Percentiles rank a stretch among this genome's conserved stretches.
Conservation (phyloP, 192 early-diverging fungal species). For the Thamnidium elegans region DNA sequence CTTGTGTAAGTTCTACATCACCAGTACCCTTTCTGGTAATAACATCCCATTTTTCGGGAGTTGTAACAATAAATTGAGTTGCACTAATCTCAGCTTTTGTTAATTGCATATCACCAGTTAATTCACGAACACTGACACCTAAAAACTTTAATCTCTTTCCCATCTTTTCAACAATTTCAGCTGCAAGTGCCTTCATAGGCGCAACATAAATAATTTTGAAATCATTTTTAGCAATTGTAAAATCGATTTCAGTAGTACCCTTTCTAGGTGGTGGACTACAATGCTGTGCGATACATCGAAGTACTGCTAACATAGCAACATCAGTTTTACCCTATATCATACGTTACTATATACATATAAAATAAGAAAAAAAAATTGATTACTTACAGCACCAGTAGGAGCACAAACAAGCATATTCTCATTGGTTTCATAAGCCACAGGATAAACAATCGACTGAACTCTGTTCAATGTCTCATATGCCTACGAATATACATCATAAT, state of each 20-base stretch:
- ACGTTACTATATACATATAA: not conserved
- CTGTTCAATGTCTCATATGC: conserved; percentile 88
- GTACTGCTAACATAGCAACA: conserved; percentile 90
- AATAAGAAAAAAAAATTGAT: conserved; percentile 1
- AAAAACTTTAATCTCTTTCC: conserved; percentile 76
- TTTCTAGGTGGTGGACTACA: conserved; percentile 55
- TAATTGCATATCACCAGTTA: conserved; percentile 98
- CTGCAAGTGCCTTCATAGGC: conserved; percentile 96
- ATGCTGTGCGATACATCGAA: conserved; percentile 76
- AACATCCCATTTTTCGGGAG: conserved; percentile 99
- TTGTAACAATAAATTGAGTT: conserved; percentile 98
- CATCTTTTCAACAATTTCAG: conserved; percentile 94
- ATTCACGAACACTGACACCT: conserved; percentile 84
- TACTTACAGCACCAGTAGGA: conserved; percentile 88
- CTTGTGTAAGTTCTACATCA: conserved; percentile 82
- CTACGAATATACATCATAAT: conserved; percentile 9
- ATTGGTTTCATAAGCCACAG: conserved; percentile 90
- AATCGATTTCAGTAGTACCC: conserved; percentile 42
- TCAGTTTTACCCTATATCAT: conserved; percentile 86
- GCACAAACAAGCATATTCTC: conserved; percentile 99
- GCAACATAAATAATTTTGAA: conserved; percentile 99
- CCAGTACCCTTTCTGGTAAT: conserved; percentile 95
- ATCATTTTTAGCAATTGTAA: conserved; percentile 72
- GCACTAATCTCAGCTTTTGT: conserved; percentile 90
- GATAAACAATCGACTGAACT: conserved; percentile 94